Evolutionary conservation across 352 stramenopile genomes (phyloP).

Genomic region (Phytophthora citricola): DNA sequence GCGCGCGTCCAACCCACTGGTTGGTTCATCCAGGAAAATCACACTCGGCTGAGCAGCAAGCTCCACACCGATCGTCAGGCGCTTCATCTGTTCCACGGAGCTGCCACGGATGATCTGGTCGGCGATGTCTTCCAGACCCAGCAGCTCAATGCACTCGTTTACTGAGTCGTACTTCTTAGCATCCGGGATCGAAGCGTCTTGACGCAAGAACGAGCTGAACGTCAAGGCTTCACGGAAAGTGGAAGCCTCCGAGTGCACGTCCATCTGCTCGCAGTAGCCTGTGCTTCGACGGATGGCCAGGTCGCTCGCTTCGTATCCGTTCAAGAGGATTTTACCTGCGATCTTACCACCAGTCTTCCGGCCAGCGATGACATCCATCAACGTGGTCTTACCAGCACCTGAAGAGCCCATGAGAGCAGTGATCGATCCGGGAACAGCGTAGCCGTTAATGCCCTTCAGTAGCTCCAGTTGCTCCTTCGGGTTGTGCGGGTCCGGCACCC

Average conservation of each 20-base stretch:
- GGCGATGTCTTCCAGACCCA: constrained; percentile 25
- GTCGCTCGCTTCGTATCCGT: constrained; percentile 23
- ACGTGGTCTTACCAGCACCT: constrained; percentile 25
- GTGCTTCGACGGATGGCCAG: constrained; percentile 34
- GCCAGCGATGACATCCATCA: constrained; percentile 29
- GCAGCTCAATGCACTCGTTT: constrained; percentile 1
- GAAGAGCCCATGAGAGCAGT: constrained; percentile 25
- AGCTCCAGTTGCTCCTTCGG: constrained; percentile 35
- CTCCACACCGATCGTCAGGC: constrained; percentile 1
- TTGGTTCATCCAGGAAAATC: background rate
- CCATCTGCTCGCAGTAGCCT: constrained; percentile 31
- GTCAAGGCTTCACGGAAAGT: constrained; percentile 17
- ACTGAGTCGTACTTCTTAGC: constrained; percentile 12
- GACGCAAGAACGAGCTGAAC: constrained; percentile 14
- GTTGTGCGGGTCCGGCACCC: constrained; percentile 21
- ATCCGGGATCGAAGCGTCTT: constrained; percentile 1
- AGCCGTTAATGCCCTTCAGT: constrained; percentile 47
- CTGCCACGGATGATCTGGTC: constrained; percentile 39
- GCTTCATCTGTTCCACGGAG: constrained; percentile 8
- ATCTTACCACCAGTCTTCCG: constrained; percentile 22
- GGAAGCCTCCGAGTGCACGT: constrained; percentile 27
- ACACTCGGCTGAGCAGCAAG: constrained; percentile 1
- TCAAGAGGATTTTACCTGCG: constrained; percentile 18
- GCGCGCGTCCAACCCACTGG: constrained; percentile 1
- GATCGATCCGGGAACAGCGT: constrained; percentile 28